Base-by-base conservation (phyloP, 2,329 filamentous ascomycete genomes). In the Thielaviopsis ethacetica region DNA sequence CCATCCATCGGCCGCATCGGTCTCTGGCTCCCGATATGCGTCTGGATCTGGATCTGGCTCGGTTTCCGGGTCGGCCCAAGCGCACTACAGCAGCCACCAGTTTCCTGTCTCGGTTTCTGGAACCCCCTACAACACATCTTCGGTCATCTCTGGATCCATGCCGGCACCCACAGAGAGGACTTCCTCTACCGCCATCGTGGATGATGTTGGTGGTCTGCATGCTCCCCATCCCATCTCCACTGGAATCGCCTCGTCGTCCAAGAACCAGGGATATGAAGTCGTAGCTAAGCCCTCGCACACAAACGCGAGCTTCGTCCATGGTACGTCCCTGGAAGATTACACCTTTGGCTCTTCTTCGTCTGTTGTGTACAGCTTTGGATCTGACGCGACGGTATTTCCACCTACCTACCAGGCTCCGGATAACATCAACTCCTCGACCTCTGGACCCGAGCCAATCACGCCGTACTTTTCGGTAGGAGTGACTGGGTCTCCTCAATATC, bases 261-360 rank as follows among this genome's bases (percentile, higher is more conserved):
- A 44, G 50, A 27, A 19, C 41, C 22, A 49, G 38, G 12, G 30
- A 22, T 76, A 76, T 61, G 75, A 80, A 62, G 68, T 80, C 17
- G 70, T 81, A 56, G 76, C 76, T 2, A 71, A 76, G 56, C 73
- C 57, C 3, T 47, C 15, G 13, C n/a, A 30, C 13, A 78, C 0
- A 22, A 80, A 81, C 64, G 77, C 78, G 10, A 78, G 73, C 65
- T 82, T 81, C 63, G 72, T 74, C 9, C 73, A 75, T 59, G 68
- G 70, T 62, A 64, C 69, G 38, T 62, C 65, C 9, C 60, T 65
- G 22, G 63, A 67, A 24, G 27, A 41, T 53, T 63, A 21, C 59
- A 60, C 22, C 64, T 66, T 56, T 54, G 63, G n/a, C 62, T 64
- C 54, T 61, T 64, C 53, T 49, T 61, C 47, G 57, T 53, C 54